These are phyloP conservation scores for Aspergillus fijiensis DNA, from an alignment of 2,329 filamentous ascomycete genomes.

Conservation along the genomic window DNA sequence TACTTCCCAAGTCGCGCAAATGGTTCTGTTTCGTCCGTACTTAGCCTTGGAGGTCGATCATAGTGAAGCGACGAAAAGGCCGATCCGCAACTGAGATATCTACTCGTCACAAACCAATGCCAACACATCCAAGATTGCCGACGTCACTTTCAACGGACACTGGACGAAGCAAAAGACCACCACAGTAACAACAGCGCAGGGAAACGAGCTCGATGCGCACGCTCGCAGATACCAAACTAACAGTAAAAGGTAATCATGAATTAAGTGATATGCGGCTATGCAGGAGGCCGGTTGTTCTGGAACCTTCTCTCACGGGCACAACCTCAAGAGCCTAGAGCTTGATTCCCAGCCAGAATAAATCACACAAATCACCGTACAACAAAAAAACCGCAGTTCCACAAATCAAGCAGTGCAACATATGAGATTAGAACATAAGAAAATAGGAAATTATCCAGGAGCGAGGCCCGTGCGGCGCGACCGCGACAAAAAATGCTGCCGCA, in stretches of 20 bases:
- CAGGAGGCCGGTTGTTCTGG: neutral
- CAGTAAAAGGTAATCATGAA: neutral
- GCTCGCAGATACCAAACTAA: neutral
- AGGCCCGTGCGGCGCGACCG: neutral
- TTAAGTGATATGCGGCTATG: neutral
- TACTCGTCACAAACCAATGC: neutral
- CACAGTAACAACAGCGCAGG: neutral
- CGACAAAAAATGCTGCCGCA: neutral
- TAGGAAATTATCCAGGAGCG: neutral
- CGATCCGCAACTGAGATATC: too few relatives aligned
- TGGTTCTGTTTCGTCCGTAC: too few relatives aligned
- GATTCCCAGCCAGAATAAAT: neutral
- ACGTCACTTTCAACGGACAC: neutral
- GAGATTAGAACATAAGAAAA: neutral
- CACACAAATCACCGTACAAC: neutral
- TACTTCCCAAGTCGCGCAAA: too few relatives aligned
- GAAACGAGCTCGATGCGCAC: neutral
- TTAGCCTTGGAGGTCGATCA: too few relatives aligned
- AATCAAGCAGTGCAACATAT: neutral
- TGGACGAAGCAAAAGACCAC: neutral
- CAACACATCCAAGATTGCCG: neutral
- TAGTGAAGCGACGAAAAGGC: too few relatives aligned
- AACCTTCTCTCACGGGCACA: neutral
- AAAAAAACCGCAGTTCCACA: neutral
- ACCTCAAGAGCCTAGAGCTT: neutral